These are phyloP conservation scores for Sordariomycetes sp. DNA, from an alignment of 2,329 filamentous ascomycete genomes.

Conservation along the genomic window DNA sequence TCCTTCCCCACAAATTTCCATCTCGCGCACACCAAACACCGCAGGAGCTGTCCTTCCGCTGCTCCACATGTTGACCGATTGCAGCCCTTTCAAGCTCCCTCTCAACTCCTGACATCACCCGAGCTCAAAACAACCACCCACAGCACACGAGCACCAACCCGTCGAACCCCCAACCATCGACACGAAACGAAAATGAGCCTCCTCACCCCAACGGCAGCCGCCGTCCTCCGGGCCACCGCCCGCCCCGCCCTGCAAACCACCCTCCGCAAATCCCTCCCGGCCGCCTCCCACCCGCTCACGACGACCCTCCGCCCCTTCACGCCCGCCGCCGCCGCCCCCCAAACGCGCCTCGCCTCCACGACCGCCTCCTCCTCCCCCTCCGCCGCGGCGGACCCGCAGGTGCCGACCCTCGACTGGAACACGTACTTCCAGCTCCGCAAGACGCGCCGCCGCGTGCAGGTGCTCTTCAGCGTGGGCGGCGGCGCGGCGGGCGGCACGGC, in stretches of 20 bases:
- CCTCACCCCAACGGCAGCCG: slow-evolving; percentile 2
- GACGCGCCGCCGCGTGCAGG: slow-evolving; percentile 72
- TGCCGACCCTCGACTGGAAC: slow-evolving; percentile 66
- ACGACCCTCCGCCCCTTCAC: slow-evolving; percentile 10
- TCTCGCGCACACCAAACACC: neutral
- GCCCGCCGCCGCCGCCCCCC: slow-evolving; percentile 11
- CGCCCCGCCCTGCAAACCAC: neutral
- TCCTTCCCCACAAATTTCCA: neutral
- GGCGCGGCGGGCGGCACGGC: slow-evolving; percentile 50
- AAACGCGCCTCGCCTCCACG: slow-evolving; percentile 6
- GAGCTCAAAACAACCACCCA: neutral
- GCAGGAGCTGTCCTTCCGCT: neutral
- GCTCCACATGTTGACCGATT: neutral
- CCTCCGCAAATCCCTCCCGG: neutral
- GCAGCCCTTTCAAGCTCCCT: slow-evolving; percentile 1
- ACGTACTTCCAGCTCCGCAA: slow-evolving; percentile 86
- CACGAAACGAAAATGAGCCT: slow-evolving; percentile 1
- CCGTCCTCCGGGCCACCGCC: slow-evolving; percentile 1
- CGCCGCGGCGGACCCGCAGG: slow-evolving; percentile 16
- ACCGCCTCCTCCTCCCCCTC: slow-evolving; percentile 12
- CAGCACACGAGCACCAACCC: neutral
- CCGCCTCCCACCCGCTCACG: neutral
- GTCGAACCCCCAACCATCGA: neutral
- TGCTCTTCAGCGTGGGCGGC: slow-evolving; percentile 61
- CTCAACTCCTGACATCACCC: slow-evolving; percentile 4